Percentiles rank a stretch among this genome's conserved stretches.
Conservation (phyloP, 345 rosid genomes). For the Populus deltoides region DNA sequence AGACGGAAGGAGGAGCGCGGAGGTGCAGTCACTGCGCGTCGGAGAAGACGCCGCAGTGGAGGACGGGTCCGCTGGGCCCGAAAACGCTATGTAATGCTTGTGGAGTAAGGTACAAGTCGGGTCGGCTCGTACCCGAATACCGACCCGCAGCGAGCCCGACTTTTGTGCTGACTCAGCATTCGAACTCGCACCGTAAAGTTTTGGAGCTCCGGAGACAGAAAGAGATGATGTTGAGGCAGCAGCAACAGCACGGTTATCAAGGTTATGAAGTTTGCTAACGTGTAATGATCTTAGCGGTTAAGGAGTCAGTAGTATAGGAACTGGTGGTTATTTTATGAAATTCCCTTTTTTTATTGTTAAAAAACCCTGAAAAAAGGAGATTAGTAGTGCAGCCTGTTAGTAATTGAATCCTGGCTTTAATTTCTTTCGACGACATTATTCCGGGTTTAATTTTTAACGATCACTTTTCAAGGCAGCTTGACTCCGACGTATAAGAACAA, state of each 20-base stretch:
- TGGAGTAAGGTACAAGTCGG: slow-evolving; percentile 80
- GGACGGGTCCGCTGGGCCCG: slow-evolving; percentile 79
- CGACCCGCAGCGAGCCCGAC: slow-evolving; percentile 84
- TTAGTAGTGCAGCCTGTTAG: not conserved
- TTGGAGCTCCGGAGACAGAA: slow-evolving; percentile 78
- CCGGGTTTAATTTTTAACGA: not conserved
- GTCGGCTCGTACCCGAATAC: slow-evolving; percentile 76
- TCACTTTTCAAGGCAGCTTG: not conserved
- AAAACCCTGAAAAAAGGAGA: not conserved
- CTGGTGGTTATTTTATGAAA: not conserved
- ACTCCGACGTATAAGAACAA: not conserved
- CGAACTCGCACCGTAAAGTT: slow-evolving; percentile 81
- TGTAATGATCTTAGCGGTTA: slow-evolving; percentile 5
- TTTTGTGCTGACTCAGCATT: slow-evolving; percentile 70
- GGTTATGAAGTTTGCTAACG: slow-evolving; percentile 48
- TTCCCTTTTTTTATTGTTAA: not conserved
- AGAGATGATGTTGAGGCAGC: slow-evolving; percentile 37
- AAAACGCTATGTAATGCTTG: slow-evolving; percentile 77
- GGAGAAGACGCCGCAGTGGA: slow-evolving; percentile 85
- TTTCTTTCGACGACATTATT: not conserved
- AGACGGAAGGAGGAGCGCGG: slow-evolving; percentile 42
- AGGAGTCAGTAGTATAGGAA: not conserved
- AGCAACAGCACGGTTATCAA: slow-evolving; percentile 21
- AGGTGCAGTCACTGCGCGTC: slow-evolving; percentile 78
- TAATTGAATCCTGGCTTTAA: not conserved